Evolutionary conservation across 1,139 yeast genomes (phyloP), one percentile per base, ranked within the genome.

Genomic region (Candida tetrigidarum): DNA sequence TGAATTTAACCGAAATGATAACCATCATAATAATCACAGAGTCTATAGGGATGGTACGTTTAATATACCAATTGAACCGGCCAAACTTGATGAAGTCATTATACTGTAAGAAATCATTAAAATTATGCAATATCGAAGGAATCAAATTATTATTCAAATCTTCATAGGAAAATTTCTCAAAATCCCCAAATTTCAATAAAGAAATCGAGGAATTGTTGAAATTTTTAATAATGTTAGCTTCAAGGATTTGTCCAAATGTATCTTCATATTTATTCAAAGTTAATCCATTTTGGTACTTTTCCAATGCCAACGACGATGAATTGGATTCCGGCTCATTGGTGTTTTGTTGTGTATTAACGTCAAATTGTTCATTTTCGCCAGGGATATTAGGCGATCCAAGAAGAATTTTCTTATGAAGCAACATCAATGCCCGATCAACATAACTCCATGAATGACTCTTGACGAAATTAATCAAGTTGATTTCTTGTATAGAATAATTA

Each of bases 1-100:
- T 79, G 55, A 79, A 67, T 55, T 81, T 83, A 6, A 80, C 76
- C 1, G 79, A 71, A 41, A 81, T 67, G 22, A 81, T 76, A 18
- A 80, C 75, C 54, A 79, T 68, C 52, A 81, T 64, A 45, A 81
- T 60, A 19, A 81, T 76, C 9, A 81, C 71, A n/a, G 83, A 80
- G 57, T 81, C 85, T 44, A 81, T 67, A 3, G 86, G 86, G 42
- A 81, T 74, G 5, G 81, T 78, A 43, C 83, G 66, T 54, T 81
- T 76, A 41, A 81, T 72, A 50, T 79, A 81, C 86, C 86, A 81
- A 54, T 81, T 81, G 58, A 68, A 81, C 48, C 69, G 72, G 0
- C 81, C 80, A 52, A 76, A 68, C 46, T 74, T 74, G 50, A 74
- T 69, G 47, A 74, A 74, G 52, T 74, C 79, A 51, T 74, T 74